Conservation (phyloP, 768 basidiomycete species). For the Suillus sp. region DNA sequence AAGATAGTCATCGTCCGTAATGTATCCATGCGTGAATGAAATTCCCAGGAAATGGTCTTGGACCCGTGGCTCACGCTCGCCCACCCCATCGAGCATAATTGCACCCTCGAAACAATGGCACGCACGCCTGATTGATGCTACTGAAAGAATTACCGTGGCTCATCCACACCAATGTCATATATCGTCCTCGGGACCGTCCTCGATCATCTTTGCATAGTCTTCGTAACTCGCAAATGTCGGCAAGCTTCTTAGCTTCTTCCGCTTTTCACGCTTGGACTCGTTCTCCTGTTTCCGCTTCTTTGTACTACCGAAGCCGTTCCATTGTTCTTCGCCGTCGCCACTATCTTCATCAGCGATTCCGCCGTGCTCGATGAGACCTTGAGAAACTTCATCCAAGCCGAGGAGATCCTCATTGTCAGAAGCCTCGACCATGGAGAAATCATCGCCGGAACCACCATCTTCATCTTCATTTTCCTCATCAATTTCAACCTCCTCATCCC, state of each 20-base stretch:
- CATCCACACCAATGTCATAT: constrained; percentile 18
- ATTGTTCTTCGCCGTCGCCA: constrained; percentile 46
- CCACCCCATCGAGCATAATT: too few species aligned
- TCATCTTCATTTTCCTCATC: constrained; percentile 39
- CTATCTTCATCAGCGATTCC: constrained; percentile 51
- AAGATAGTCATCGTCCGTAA: too few species aligned
- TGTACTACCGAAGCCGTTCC: constrained; percentile 54
- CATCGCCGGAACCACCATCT: constrained; percentile 45
- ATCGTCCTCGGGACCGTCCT: constrained; percentile 47
- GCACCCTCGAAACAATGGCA: too few species aligned
- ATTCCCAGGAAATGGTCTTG: too few species aligned
- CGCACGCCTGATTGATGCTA: too few species aligned
- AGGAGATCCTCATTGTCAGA: constrained; percentile 76
- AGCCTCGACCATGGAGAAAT: constrained; percentile 57
- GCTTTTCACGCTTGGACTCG: constrained; percentile 44
- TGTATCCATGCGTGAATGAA: too few species aligned
- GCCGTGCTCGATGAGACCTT: constrained; percentile 62
- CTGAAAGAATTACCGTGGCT: too few species aligned
- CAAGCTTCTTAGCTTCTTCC: constrained; percentile 68
- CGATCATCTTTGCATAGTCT: constrained; percentile 84
- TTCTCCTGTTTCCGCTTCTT: constrained; percentile 42
- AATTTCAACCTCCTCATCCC: constrained; percentile 32
- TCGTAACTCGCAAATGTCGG: constrained; percentile 89
- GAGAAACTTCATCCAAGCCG: constrained; percentile 53
- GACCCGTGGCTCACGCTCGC: too few species aligned